Base-by-base conservation (phyloP, 352 stramenopile species). In the Globisporangium polare region DNA sequence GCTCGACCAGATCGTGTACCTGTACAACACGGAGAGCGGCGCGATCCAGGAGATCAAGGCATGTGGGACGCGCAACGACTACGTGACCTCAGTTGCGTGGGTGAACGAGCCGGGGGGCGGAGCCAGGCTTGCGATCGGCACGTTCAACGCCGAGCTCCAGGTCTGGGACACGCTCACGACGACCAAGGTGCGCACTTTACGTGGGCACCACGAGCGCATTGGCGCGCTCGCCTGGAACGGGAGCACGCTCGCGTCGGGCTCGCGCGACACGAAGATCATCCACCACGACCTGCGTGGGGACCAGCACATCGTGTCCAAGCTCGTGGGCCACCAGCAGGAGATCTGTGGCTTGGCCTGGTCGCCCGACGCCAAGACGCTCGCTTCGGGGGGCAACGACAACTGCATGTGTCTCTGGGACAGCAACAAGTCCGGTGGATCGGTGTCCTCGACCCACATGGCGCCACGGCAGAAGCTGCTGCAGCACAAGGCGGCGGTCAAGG, bases 331-430 rank as follows among this genome's bases (percentile, higher is more conserved):
- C 71, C 74, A 78, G 22, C 96, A 99, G 73, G 96, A 99, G 77
- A 90, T 99, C 33, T 99, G 97, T 65, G 95, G 95, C 7, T 77
- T 99, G 9, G 72, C 83, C 41, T 99, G 96, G 96, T 97, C 92
- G 37, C 89, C 83, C 9, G 93, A 98, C 67, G 95, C 95, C 18
- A 86, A 74, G 53, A 96, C 81, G 20, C 72, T 99, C 15, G 95
- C 97, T 2, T 97, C 91, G 0, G 97, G 97, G 0, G 92, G 91
- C 46, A 99, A 99, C 71, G 96, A 99, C 73, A 99, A 99, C 68
- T 71, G 66, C 24, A 67, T 99, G 27, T 98, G 90, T 70, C 74
- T 99, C 20, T 99, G 92, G 92, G 94, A 99, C 77, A 78, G 75
- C 12, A 74, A 67, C 42, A 71, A 73, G 9, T 71, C 74, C 43